A percentile compares a stretch with the other conserved stretches of the same genome.
Evolutionary conservation across 257 asterid genomes (phyloP).

Genomic region (Oldenlandia corymbosa): DNA sequence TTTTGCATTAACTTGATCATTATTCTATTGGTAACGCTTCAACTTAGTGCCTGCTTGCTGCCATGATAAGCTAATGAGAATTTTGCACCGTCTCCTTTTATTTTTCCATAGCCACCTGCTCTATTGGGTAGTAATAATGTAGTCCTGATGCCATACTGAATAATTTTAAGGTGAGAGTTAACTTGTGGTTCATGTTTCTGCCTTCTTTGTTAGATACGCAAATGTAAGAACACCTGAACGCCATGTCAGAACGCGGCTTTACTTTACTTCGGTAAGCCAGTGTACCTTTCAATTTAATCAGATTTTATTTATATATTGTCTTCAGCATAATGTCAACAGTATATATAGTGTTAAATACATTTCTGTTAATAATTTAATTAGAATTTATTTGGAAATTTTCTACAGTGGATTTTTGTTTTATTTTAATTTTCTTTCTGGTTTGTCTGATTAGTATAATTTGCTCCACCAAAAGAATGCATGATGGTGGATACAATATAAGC

Average conservation of each 20-base stretch:
- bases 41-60: not conserved
- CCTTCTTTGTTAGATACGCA: conserved; percentile 59
- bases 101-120: not conserved
- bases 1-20: not conserved
- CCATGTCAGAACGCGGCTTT: conserved; percentile 86
- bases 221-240: conserved; percentile 85
- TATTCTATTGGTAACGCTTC: not conserved
- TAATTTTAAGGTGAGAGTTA: too few species aligned
- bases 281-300: too few species aligned
- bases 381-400: too few species aligned
- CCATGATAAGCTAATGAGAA: not conserved
- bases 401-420: too few species aligned
- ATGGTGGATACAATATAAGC: too few species aligned
- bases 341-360: too few species aligned
- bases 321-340: too few species aligned
- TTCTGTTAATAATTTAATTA: too few species aligned
- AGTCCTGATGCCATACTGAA: not conserved
- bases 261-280: conserved; percentile 83
- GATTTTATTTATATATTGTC: too few species aligned
- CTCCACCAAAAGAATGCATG: too few species aligned
- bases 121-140: not conserved
- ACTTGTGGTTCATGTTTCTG: not conserved
- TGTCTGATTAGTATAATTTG: too few species aligned
- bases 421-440: too few species aligned
- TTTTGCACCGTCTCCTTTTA: not conserved